Base-by-base conservation (phyloP, 1,284 basidiomycete species). In the Cutaneotrichosporon daszewskae region DNA sequence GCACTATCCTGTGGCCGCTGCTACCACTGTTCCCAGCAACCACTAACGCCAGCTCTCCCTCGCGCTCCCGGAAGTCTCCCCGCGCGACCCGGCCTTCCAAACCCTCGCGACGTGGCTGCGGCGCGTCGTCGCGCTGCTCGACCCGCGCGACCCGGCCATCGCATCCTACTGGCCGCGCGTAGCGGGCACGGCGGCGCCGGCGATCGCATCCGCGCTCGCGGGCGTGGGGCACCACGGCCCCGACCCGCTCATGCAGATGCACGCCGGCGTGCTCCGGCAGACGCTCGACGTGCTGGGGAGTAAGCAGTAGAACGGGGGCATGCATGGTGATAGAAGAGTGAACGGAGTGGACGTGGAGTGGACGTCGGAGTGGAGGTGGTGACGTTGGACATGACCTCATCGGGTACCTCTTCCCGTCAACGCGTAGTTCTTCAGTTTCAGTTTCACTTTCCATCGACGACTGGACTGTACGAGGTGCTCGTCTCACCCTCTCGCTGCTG, bases 51-150 rank as follows among this genome's bases (percentile, higher is more conserved):
- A 60, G 52, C 52, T 61, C 22, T 50, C 60, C 3, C 32, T 52
- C 10, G 53, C 57, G 1, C 45, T 62, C 7, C 31, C 23, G 26
- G 62, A 65, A 22, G 33, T 65, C 3, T 36, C 39, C 20, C 55
- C 58, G 9, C 35, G 41, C 16, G 54, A 65, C 37, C 46, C 45
- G 3, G 36, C 49, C 20, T 61, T 58, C 41, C 32, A 32, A 23
- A 53, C 54, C 26, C 40, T 54, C 7, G 43, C 51, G 9, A 37
- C 40, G 4, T 64, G 63, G 62, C 49, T 51, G 20, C 46, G 54
- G 27, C 49, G 57, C 16, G 53, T 51, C 2, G 53, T 53, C 9
- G 26, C 31, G 2, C 43, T 62, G 14, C 24, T 68, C 24, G 57
- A 68, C 37, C 45, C 54, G 7, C 41, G 25, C 39, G 51, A 53